Evolutionary conservation across 2,329 filamentous ascomycete genomes (phyloP), one percentile per base, ranked within the genome.

Genomic region (Exophiala sp.): DNA sequence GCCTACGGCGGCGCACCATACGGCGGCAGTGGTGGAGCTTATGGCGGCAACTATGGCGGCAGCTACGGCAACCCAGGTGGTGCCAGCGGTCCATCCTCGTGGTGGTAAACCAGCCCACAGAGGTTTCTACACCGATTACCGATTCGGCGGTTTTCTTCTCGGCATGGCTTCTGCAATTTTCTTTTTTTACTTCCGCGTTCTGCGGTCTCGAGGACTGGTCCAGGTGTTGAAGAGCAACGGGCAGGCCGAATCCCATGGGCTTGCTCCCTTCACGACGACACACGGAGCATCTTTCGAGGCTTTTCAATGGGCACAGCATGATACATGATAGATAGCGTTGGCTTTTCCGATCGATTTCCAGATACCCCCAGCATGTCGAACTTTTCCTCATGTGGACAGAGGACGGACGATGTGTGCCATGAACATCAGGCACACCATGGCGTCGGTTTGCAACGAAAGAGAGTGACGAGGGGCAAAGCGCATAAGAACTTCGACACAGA

Each of bases 301-400:
- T 58, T 53, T 60, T 59, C 61, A 56, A 59, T 58, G 53, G 58
- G 64, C 63, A 65, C 67, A 70, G 68, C 68, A 69, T 70, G 67
- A 67, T 55, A 68, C 66, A 71, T 70, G 67, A 74, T 74, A 75
- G 72, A 75, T 68, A 72, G 72, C 72, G 71, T 73, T 74, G 68
- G 66, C 64, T 68, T 69, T 68, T 68, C 66, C 65, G 62, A 63
- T 66, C 67, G 66, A 67, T 65, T 70, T 70, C 63, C 69, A 70
- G 70, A 73, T 73, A 73, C 70, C 70, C 69, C 63, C 34, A 63
- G 63, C 65, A 70, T 64, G 65, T 72, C 67, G 66, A 67, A 63
- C 65, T 64, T 68, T n/a, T 37, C 54, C 52, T 55, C 53, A 55
- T 54, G 46, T 51, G 47, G 48, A 53, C 49, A 52, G 53, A 58